These are phyloP conservation scores for Colletotrichum melonis DNA, from an alignment of 2,329 filamentous ascomycete genomes.

Conservation along the genomic window DNA sequence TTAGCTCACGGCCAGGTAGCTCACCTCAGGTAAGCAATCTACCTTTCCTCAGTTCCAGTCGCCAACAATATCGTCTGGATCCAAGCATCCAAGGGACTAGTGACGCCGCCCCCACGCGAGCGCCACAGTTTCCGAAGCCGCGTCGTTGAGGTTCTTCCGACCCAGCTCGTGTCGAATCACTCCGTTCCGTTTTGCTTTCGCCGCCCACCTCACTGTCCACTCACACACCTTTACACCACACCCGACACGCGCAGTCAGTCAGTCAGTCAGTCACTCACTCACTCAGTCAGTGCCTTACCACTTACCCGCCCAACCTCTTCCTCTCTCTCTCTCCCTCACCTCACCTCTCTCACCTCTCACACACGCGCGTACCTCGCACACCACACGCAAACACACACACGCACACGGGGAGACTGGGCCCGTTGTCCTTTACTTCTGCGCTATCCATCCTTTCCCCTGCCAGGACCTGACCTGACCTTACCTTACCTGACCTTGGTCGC, in stretches of 20 bases:
- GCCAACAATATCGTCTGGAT: not conserved
- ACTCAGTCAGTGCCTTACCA: not conserved
- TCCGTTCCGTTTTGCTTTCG: not conserved
- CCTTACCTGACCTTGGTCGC: not conserved
- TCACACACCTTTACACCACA: not conserved
- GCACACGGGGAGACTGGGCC: not conserved
- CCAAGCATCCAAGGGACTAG: not conserved
- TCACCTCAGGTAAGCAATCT: not conserved
- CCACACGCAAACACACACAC: not conserved
- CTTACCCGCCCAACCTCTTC: not conserved
- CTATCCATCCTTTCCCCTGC: not conserved
- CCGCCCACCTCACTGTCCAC: conserved; percentile 1
- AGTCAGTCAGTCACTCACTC: too few relatives aligned
- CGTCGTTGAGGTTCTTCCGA: conserved; percentile 4
- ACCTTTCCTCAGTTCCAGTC: not conserved
- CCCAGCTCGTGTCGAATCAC: not conserved
- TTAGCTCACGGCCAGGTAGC: not conserved
- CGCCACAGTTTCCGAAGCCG: not conserved
- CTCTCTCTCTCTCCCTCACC: not conserved
- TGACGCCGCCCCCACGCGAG: not conserved
- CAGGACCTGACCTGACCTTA: not conserved
- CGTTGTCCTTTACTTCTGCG: not conserved
- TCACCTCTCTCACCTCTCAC: not conserved
- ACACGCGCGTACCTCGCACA: too few relatives aligned
- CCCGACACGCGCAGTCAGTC: not conserved